Base-by-base conservation (phyloP, 257 asterid genomes). In the Solanum chmielewskii region DNA sequence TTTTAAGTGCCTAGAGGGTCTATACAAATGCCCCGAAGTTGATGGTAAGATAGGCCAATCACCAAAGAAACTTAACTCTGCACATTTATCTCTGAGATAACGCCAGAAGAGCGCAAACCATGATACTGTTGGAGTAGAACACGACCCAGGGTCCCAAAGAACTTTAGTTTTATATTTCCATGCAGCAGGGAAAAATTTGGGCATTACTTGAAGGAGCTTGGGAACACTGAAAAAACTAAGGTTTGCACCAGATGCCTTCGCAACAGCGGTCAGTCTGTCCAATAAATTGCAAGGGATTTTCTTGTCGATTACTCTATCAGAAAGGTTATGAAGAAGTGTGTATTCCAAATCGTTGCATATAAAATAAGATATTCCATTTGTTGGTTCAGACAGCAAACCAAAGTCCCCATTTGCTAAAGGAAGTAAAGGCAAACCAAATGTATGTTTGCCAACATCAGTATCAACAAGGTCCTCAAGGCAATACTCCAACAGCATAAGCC, bases 1-100 rank as follows among this genome's bases (percentile, higher is more conserved):
- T 87, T 93, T 96, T 85, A 90, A 88, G 86, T 92, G 92, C 92
- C 89, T 91, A 16, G 93, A 92, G 60, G 95, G 99, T 88, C 93
- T 91, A 89, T 91, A 93, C 90, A 96, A 81, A 89, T 95, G 95
- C 84, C 98, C 98, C 56, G 94, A 90, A 77, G 87, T 89, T 29
- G 97, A 93, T 85, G 99, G 99, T 73, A 96, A 89, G 89, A 96
- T 95, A 84, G 99, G 99, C 99, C 99, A 96, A 84, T 96, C 98
- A 87, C 93, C 95, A 89, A 96, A 95, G 37, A 88, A 87, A 88
- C 96, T 93, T 88, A 96, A 91, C 68, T 91, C 92, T 83, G 87
- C 91, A 90, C 98, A 94, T 64, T 92, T 93, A 87, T 92, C 92
- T 59, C 80, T 77, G 87, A 96, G 95, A 92, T 95, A 96, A 83